A percentile compares a stretch with the other conserved stretches of the same genome.
Evolutionary conservation across 75 land plant genomes (phyloP).

Genomic region (Adiantum capillusveneris): DNA sequence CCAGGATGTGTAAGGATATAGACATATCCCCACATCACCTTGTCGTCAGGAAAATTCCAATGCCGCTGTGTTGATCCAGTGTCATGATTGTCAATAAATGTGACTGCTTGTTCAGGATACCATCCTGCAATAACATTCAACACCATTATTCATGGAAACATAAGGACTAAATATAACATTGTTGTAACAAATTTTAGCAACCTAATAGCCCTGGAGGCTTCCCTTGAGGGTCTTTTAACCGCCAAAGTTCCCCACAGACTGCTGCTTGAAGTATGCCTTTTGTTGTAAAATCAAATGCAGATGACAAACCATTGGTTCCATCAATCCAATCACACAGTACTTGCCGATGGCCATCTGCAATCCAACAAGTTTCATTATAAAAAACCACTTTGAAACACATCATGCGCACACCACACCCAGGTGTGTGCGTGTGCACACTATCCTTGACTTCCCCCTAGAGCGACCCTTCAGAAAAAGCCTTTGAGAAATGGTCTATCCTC

Average conservation of each 20-base stretch:
- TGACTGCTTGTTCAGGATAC: slow-evolving; percentile 19
- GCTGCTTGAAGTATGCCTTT: slow-evolving; percentile 21
- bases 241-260: slow-evolving; percentile 65
- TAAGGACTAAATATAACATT: no score
- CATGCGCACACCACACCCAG: slow-evolving; percentile 1
- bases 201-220: slow-evolving; percentile 85
- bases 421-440: no score
- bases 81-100: slow-evolving; percentile 30
- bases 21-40: slow-evolving; percentile 54
- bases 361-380: neutral
- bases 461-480: no score
- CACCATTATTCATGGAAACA: no score
- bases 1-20: slow-evolving; percentile 63
- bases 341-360: slow-evolving; percentile 15
- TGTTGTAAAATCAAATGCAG: slow-evolving; percentile 20
- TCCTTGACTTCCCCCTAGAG: no score
- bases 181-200: no score
- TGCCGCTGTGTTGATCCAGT: slow-evolving; percentile 23
- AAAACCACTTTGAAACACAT: slow-evolving; percentile 3
- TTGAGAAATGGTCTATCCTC: no score
- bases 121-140: slow-evolving; percentile 9
- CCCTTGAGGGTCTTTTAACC: slow-evolving; percentile 62
- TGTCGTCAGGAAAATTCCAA: slow-evolving; percentile 53
- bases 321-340: slow-evolving; percentile 17
- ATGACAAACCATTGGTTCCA: slow-evolving; percentile 5